phyloP scores from a whole-genome alignment of 2,329 filamentous ascomycete genomes.

The Incumbomyces delicatus region DNA sequence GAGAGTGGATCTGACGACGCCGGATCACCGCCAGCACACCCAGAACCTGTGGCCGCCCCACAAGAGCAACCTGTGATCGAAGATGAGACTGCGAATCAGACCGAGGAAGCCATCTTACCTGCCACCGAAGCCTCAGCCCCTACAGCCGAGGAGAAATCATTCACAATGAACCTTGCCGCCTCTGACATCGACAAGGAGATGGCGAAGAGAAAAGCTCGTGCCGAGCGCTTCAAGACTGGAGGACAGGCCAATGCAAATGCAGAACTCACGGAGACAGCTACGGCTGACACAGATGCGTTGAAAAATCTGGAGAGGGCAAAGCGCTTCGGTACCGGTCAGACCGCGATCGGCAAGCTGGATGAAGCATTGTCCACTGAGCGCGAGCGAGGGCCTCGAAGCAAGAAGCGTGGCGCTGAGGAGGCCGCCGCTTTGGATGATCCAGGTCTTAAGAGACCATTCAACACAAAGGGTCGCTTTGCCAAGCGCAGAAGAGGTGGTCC shows the following conservation, averaged over 20 bases:
- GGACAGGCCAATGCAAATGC: conserved; percentile 24
- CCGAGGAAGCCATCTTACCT: conserved; percentile 11
- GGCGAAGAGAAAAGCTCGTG: conserved; percentile 39
- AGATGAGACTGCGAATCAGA: conserved; percentile 12
- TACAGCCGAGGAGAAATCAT: conserved; percentile 27
- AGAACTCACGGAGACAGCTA: conserved; percentile 20
- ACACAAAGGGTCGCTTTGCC: conserved; percentile 21
- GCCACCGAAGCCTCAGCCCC: conserved; percentile 17
- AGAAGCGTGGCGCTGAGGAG: conserved; percentile 24
- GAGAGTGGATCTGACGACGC: conserved; percentile 1
- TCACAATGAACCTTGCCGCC: conserved; percentile 32
- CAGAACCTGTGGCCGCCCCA: conserved; percentile 25
- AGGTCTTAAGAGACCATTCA: conserved; percentile 33
- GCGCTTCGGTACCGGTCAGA: conserved; percentile 29
- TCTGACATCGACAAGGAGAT: conserved; percentile 38
- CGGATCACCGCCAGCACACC: conserved; percentile 20
- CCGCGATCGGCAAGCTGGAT: conserved; percentile 34
- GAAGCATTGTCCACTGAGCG: conserved; percentile 35
- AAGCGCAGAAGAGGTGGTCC: conserved; percentile 17
- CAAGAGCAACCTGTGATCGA: conserved; percentile 12
- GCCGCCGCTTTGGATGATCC: conserved; percentile 27
- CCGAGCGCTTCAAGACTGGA: conserved; percentile 33
- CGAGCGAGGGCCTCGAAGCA: conserved; percentile 29
- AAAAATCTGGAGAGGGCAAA: conserved; percentile 38
- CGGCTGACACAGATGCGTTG: conserved; percentile 32